Percentiles rank a stretch among this genome's conserved stretches.
phyloP scores from a whole-genome alignment of 371 early-diverging fungal genomes.

The Mucor indicus region DNA sequence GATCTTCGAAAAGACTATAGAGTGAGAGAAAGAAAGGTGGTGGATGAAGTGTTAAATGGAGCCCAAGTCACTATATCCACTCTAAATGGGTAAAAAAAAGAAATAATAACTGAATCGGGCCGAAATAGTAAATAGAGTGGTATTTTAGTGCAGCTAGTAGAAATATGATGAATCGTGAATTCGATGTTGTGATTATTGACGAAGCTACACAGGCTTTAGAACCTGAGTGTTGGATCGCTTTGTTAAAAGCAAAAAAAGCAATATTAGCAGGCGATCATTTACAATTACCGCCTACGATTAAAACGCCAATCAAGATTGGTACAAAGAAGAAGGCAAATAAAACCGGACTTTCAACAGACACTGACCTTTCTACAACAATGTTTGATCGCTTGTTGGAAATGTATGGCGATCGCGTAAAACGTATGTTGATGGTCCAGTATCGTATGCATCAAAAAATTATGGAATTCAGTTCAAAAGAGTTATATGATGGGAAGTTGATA shows the following conservation, averaged over 20 bases:
- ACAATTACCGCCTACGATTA: constrained; percentile 88
- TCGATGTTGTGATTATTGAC: constrained; percentile 93
- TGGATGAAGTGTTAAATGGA: constrained; percentile 58
- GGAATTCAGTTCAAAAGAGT: constrained; percentile 65
- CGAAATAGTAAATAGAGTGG: neutral
- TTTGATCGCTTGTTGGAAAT: constrained; percentile 70
- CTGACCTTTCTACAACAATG: constrained; percentile 46
- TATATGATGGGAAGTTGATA: constrained; percentile 63
- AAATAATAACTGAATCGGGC: neutral
- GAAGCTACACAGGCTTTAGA: constrained; percentile 92
- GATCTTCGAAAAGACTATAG: constrained; percentile 73
- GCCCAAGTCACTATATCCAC: constrained; percentile 66
- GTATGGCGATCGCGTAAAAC: constrained; percentile 59
- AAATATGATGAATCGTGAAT: constrained; percentile 57
- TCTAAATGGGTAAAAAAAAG: constrained; percentile 49
- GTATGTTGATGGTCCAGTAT: constrained; percentile 81
- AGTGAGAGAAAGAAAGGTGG: constrained; percentile 68
- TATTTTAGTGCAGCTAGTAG: constrained; percentile 49
- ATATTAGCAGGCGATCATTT: constrained; percentile 93
- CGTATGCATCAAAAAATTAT: constrained; percentile 87
- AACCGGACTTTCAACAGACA: constrained; percentile 21
- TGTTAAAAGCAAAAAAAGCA: constrained; percentile 72
- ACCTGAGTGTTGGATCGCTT: constrained; percentile 90
- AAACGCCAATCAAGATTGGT: constrained; percentile 30
- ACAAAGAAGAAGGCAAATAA: constrained; percentile 14